phyloP scores from a whole-genome alignment of 2,329 filamentous ascomycete species.

The Penicillium sp. region DNA sequence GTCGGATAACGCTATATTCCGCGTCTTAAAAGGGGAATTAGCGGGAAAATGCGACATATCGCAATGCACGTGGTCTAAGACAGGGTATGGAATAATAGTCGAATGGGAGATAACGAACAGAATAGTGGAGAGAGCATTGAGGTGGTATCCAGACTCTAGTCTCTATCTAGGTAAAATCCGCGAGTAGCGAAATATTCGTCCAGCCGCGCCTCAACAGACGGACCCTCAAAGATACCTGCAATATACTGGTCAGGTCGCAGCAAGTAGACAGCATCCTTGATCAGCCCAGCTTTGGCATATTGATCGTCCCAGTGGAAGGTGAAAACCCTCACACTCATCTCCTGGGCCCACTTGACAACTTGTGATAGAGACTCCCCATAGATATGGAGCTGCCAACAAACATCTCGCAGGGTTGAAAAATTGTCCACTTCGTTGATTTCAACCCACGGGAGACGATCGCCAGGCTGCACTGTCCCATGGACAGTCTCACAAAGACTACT shows the following conservation, averaged over 20 bases:
- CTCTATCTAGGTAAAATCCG: neutral
- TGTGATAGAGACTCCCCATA: constrained; percentile 19
- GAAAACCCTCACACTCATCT: constrained; percentile 16
- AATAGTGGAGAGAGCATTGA: neutral
- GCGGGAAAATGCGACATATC: neutral
- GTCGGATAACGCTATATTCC: neutral
- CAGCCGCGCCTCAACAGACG: constrained; percentile 17
- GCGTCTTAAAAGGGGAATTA: neutral
- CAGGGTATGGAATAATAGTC: too few relatives aligned
- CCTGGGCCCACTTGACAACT: constrained; percentile 25
- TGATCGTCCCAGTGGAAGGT: constrained; percentile 24
- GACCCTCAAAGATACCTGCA: constrained; percentile 19
- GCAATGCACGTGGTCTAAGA: neutral
- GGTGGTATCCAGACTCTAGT: neutral
- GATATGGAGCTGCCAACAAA: constrained; percentile 33
- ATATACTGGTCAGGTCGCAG: constrained; percentile 32
- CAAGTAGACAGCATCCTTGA: constrained; percentile 26
- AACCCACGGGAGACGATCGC: constrained; percentile 45
- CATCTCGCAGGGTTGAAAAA: constrained; percentile 21
- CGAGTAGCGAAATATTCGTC: constrained; percentile 21
- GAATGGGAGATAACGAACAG: neutral
- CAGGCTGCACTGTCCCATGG: constrained; percentile 40
- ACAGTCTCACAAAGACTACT: constrained; percentile 33
- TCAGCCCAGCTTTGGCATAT: constrained; percentile 21
- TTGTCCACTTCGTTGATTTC: constrained; percentile 24